Conservation (phyloP, 345 rosid species). For the Populus euphratica region DNA sequence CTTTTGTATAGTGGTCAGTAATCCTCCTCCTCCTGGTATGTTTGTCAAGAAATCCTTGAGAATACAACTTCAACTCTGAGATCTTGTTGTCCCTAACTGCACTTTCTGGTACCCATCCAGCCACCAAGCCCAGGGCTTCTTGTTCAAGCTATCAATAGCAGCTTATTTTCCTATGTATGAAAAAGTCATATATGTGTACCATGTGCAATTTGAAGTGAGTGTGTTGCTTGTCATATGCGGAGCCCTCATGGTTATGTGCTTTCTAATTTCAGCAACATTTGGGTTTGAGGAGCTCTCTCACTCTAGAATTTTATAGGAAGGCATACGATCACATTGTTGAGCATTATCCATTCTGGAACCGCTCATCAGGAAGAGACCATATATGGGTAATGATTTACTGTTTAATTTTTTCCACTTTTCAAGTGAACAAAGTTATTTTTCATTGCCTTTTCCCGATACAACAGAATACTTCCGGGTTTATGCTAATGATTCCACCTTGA, state of each 20-base stretch:
- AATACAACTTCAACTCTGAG: not conserved
- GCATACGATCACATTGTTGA: constrained; percentile 67
- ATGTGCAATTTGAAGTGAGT: not conserved
- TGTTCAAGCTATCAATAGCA: not conserved
- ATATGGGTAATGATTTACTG: constrained; percentile 61
- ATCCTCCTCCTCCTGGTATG: not conserved
- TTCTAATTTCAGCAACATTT: constrained; percentile 55
- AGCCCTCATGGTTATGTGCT: not conserved
- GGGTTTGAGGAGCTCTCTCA: constrained; percentile 86
- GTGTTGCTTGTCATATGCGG: not conserved
- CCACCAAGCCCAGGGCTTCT: not conserved
- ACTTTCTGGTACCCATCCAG: not conserved
- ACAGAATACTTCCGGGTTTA: constrained; percentile 4
- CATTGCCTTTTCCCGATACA: not conserved
- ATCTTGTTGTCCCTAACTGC: not conserved
- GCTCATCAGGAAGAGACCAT: constrained; percentile 84
- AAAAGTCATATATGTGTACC: not conserved
- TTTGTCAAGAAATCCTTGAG: not conserved
- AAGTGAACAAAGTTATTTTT: not conserved
- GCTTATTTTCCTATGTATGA: not conserved
- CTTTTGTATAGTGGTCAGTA: not conserved
- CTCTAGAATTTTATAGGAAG: constrained; percentile 75
- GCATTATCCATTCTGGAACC: constrained; percentile 82
- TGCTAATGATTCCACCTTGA: constrained; percentile 31
- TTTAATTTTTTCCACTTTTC: not conserved